Evolutionary conservation across 306 rosid species (phyloP).

Genomic region (Quercus cerris): DNA sequence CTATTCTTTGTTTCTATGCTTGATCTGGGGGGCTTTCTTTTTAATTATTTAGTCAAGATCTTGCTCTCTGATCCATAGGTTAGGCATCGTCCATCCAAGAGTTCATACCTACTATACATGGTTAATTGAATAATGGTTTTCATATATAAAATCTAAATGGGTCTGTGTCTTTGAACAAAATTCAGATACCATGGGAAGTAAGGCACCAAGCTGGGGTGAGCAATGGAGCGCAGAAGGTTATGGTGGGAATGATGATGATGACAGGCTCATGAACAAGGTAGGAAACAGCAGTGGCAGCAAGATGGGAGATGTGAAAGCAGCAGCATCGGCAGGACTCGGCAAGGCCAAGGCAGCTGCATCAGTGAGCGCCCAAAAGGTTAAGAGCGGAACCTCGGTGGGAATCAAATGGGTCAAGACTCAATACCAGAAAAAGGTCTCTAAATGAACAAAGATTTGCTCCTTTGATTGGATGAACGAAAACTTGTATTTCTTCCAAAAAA

Average conservation of each 20-base stretch:
- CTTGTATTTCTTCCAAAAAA: neutral
- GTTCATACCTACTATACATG: no score
- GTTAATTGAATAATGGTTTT: neutral
- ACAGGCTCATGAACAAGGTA: constrained; percentile 23
- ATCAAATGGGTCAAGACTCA: constrained; percentile 75
- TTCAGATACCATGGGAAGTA: constrained; percentile 53
- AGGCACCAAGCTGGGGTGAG: constrained; percentile 76
- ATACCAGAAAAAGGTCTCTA: constrained; percentile 47
- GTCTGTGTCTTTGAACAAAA: constrained; percentile 3
- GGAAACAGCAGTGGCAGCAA: constrained; percentile 39
- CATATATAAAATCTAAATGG: neutral
- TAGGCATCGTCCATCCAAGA: no score
- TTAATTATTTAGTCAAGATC: no score
- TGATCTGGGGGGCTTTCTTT: no score
- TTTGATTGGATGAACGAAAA: neutral
- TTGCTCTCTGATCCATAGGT: no score
- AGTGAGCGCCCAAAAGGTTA: constrained; percentile 37
- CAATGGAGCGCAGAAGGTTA: constrained; percentile 58
- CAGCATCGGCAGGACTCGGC: constrained; percentile 36
- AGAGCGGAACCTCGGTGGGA: constrained; percentile 61
- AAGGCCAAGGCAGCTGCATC: constrained; percentile 33
- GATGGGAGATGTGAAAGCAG: constrained; percentile 59
- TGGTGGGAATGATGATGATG: constrained; percentile 31
- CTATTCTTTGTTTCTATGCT: no score
- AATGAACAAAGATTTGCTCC: constrained; percentile 24